Base-by-base conservation (phyloP, 2,329 filamentous ascomycete genomes). In the Sporothrix brunneoviolacea region DNA sequence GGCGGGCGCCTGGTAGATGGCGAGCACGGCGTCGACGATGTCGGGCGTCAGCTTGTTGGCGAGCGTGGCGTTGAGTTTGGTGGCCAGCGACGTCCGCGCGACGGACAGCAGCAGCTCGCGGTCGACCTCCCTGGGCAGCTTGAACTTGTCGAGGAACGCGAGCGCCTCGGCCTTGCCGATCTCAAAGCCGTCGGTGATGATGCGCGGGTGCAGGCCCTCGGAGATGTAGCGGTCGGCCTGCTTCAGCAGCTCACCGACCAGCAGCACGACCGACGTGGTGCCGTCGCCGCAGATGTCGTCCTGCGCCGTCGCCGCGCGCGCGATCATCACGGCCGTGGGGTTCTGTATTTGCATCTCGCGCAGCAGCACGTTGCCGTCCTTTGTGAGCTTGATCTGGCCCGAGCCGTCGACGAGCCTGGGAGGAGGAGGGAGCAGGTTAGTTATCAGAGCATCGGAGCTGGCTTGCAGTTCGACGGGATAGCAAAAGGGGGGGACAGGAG, bases 261-360 rank as follows among this genome's bases (percentile, higher is more conserved):
- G 73, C 61, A 98, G 74, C 47, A 98, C 93, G 27, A 96, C 91
- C 41, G 90, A 96, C 37, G 93, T 98, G 61, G 93, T 98, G 64
- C 93, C 93, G 69, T 98, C 93, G 64, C 93, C 93, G 61, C 89
- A 95, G 61, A 98, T 98, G 64, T 98, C 93, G 69, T 98, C 93
- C 69, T 98, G 91, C 59, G 93, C 93, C 33, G 93, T 98, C 52
- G 93, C 93, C 62, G 91, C 90, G 65, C 82, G 74, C 51, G 81
- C 82, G 67, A 85, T 85, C 81, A 85, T 85, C 56, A 93, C 93
- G 58, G 93, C 93, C 32, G 93, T 98, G 24, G 93, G 93, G 70
- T 97, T 97, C 74, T 96, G 91, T 67, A 97, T 97, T 82, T 97
- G 91, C 82, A 85, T 85, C 68, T 86, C 82, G 62, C 82, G 75